Evolutionary conservation across 2,329 filamentous ascomycete genomes (phyloP).

Genomic region (Epichloe gansuensis): DNA sequence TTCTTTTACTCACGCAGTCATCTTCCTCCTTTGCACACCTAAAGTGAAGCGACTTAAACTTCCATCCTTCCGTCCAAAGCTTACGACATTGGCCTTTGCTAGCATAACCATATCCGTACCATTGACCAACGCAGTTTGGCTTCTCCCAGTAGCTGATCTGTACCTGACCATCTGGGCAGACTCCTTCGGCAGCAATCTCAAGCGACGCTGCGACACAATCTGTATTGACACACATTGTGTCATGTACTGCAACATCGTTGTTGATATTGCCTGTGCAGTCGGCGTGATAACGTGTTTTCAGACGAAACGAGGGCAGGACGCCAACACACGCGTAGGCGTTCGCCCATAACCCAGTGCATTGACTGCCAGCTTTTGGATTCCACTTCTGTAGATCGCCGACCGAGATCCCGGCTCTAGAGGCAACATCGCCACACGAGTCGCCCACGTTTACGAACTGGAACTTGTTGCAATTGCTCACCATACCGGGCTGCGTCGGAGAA

Average conservation of each 20-base stretch:
- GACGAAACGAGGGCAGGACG: background rate
- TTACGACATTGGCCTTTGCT: background rate
- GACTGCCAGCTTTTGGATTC: too few species aligned
- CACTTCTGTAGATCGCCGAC: too few species aligned
- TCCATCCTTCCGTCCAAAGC: background rate
- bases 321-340: background rate
- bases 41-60: background rate
- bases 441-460: too few species aligned
- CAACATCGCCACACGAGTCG: too few species aligned
- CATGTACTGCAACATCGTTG: background rate
- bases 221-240: slow-evolving; percentile 3
- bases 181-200: background rate
- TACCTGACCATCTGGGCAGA: slow-evolving; percentile 1
- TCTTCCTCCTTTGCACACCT: background rate
- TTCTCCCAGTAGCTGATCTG: slow-evolving; percentile 5
- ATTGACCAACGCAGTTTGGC: background rate
- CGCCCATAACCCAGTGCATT: too few species aligned
- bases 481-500: too few species aligned
- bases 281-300: background rate
- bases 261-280: slow-evolving; percentile 5
- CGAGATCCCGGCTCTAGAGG: too few species aligned
- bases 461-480: too few species aligned
- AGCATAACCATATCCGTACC: slow-evolving; percentile 2
- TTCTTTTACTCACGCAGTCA: background rate
- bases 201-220: slow-evolving; percentile 2